phyloP scores from a whole-genome alignment of 805 yeast species.

The Ogataea degrootiae region DNA sequence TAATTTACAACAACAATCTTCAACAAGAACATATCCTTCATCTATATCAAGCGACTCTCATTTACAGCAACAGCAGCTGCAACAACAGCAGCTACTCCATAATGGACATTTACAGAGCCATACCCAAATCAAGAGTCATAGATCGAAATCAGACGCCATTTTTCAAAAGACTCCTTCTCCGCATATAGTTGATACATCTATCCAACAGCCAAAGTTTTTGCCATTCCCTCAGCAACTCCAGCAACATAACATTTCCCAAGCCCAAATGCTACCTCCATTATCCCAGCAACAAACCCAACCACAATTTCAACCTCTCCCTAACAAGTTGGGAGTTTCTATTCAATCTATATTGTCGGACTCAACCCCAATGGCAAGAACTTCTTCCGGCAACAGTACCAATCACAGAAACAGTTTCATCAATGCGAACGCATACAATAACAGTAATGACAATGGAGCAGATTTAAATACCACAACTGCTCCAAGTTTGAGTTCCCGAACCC shows the following conservation, averaged over 20 bases:
- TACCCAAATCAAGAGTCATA: neutral
- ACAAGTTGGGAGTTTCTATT: slow-evolving; percentile 9
- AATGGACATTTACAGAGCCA: neutral
- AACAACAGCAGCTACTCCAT: neutral
- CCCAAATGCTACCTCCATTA: neutral
- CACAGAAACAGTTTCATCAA: neutral
- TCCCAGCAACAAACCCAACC: neutral
- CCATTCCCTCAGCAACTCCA: slow-evolving; percentile 2
- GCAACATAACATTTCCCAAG: neutral
- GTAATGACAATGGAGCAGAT: neutral
- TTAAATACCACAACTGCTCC: neutral
- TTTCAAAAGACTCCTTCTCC: too few relatives aligned
- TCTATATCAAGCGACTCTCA: neutral
- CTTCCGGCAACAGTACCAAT: neutral
- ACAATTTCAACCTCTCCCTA: slow-evolving; percentile 5
- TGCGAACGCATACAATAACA: neutral
- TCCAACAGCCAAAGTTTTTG: neutral
- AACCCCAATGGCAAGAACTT: neutral
- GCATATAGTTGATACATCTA: too few relatives aligned
- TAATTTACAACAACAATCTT: slow-evolving; percentile 13
- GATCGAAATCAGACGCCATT: neutral
- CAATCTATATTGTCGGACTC: slow-evolving; percentile 9
- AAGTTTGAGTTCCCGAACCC: neutral
- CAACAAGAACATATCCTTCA: neutral
- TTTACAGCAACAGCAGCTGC: neutral